A percentile compares a stretch with the other conserved stretches of the same genome.
Evolutionary conservation across 179 eudicot species (phyloP).

Genomic region (Camellia oleifera): DNA sequence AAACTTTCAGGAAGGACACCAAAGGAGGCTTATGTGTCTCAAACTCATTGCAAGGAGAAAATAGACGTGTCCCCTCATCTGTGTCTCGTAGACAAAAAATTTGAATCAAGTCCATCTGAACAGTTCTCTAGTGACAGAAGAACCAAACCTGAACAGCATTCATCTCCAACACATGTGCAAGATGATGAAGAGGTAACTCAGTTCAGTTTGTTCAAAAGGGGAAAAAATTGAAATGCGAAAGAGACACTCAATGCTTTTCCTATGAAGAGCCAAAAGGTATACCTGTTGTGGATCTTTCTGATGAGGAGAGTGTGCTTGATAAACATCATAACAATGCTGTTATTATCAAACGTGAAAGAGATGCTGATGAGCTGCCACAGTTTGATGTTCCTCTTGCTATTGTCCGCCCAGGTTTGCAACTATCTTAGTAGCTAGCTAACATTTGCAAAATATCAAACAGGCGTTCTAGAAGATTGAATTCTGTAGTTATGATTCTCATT

Average conservation of each 20-base stretch:
- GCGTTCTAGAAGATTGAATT: neutral
- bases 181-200: too few species aligned
- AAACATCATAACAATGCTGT: neutral
- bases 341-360: neutral
- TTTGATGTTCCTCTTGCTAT: too few species aligned
- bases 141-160: too few species aligned
- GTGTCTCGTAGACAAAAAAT: neutral
- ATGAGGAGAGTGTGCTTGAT: too few species aligned
- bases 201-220: too few species aligned
- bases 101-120: neutral
- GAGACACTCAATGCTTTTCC: too few species aligned
- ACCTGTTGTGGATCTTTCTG: too few species aligned
- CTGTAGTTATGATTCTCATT: neutral
- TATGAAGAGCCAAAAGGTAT: too few species aligned
- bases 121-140: too few species aligned
- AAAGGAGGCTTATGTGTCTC: neutral
- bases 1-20: neutral
- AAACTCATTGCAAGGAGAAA: neutral
- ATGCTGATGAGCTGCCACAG: neutral
- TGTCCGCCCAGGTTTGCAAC: too few species aligned
- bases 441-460: neutral
- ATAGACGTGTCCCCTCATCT: neutral
- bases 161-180: too few species aligned
- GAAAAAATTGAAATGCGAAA: too few species aligned
- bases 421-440: slow-evolving; percentile 4